Base-by-base conservation (phyloP, 2,329 filamentous ascomycete genomes). In the Nemania diffusa region DNA sequence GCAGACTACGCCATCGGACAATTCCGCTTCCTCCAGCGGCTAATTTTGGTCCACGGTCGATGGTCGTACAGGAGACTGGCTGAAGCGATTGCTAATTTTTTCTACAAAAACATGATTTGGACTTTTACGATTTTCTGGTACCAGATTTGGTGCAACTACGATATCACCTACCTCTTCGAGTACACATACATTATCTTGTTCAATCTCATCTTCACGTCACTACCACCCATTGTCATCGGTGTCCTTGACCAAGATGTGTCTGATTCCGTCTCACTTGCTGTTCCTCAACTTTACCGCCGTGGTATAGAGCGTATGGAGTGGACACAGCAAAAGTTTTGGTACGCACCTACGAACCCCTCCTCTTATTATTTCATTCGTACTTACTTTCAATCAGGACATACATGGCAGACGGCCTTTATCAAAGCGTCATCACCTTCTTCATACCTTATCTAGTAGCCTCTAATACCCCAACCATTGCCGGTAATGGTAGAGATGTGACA, bases 101-200 rank as follows among this genome's bases (percentile, higher is more conserved):
- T 99, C 85, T 99, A 98, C 88, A 99, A 99, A 91, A 99, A 98
- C 83, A 92, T 99, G 81, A 91, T 98, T 59, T 99, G 96, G 96
- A 96, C 93, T 0, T 95, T 97, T 77, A 88, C 91, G 50, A 92
- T 99, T 65, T 97, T 98, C 86, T 98, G 95, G 95, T 99, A 92
- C 81, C 94, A 97, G 78, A 93, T 97, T 62, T 99, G 92, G 81
- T 93, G 92, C 84, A 91, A 97, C 81, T 97, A 97, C 79, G 96
- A 99, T 82, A 94, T 95, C 79, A 95, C 95, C 52, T 98, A 97
- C 78, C 89, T 97, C 60, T 97, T 97, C 82, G 96, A 99, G 80
- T 97, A 97, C 83, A 97, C 93, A 44, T 99, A 98, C 81, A 97
- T 99, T 75, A 86, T 98, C 70, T 87, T 98, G 78, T 97, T 97